These are phyloP conservation scores for Chlamydomonas sp. DNA, from an alignment of 139 green algal genomes.

Conservation along the genomic window DNA sequence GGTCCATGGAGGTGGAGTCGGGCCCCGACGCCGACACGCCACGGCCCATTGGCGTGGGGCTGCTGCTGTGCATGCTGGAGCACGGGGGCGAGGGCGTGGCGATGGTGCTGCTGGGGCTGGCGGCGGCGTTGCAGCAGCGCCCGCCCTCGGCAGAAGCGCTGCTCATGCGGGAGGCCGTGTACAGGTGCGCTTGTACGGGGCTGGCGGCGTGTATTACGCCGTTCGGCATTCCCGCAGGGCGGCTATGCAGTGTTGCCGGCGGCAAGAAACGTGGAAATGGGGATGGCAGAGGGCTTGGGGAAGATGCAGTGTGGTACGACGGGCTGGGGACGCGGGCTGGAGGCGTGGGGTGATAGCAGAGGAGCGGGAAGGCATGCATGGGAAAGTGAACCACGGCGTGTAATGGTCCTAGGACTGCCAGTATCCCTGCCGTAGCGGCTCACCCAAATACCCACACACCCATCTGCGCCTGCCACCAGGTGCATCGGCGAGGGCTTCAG, in stretches of 20 bases:
- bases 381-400: too few species aligned
- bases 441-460: background rate
- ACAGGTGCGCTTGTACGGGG: constrained; percentile 43
- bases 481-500: constrained; percentile 81
- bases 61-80: constrained; percentile 87
- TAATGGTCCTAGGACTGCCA: background rate
- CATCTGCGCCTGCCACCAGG: background rate
- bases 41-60: constrained; percentile 74
- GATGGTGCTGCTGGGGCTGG: constrained; percentile 48
- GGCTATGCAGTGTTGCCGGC: too few species aligned
- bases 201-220: too few species aligned
- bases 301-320: too few species aligned
- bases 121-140: constrained; percentile 9
- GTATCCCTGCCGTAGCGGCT: background rate
- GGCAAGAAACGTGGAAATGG: too few species aligned
- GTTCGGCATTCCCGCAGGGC: too few species aligned
- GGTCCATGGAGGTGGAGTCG: constrained; percentile 77
- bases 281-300: too few species aligned
- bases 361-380: background rate
- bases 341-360: background rate
- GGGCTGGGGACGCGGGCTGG: background rate
- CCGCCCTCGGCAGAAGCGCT: constrained; percentile 44
- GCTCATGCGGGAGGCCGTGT: constrained; percentile 74
- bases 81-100: constrained; percentile 59
- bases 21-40: constrained; percentile 82